Percentiles rank a stretch among this genome's conserved stretches.
Evolutionary conservation across 2,329 filamentous ascomycete species (phyloP).

Genomic region (Monosporascus sp.): DNA sequence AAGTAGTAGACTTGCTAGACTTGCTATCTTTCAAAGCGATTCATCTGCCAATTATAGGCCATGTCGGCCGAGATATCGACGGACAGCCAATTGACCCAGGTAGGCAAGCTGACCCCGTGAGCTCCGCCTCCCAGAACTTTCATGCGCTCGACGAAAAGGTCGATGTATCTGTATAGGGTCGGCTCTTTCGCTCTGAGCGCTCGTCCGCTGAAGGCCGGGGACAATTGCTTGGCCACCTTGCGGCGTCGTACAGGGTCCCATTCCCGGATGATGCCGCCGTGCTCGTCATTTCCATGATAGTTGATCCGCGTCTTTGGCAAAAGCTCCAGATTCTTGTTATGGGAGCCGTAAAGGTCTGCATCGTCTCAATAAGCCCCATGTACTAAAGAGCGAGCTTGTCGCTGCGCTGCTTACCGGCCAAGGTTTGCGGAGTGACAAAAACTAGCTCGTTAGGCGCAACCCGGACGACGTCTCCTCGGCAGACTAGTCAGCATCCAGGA

Average conservation of each 20-base stretch:
- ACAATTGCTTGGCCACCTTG: slow-evolving; percentile 12
- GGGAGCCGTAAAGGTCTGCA: slow-evolving; percentile 8
- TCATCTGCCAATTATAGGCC: slow-evolving; percentile 16
- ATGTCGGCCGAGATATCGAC: slow-evolving; percentile 20
- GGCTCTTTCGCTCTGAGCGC: slow-evolving; percentile 15
- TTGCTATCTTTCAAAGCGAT: slow-evolving; percentile 10
- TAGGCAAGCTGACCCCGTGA: slow-evolving; percentile 5
- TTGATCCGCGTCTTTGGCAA: slow-evolving; percentile 18
- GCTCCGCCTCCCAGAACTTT: neutral
- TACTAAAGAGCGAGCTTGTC: neutral
- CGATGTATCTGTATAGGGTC: slow-evolving; percentile 14
- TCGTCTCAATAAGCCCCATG: neutral
- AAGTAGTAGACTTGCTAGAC: neutral
- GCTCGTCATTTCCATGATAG: slow-evolving; percentile 12
- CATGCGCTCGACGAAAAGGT: slow-evolving; percentile 17
- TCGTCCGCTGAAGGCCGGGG: slow-evolving; percentile 16
- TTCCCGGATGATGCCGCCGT: slow-evolving; percentile 18
- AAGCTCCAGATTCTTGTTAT: slow-evolving; percentile 10
- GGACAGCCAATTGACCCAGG: slow-evolving; percentile 17
- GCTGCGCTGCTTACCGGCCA: neutral
- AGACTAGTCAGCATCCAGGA: neutral
- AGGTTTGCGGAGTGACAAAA: slow-evolving; percentile 3
- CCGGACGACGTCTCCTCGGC: slow-evolving; percentile 2
- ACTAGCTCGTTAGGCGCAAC: slow-evolving; percentile 4
- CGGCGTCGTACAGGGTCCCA: slow-evolving; percentile 15